Conservation (phyloP, 257 asterid species). For the Forsythia viridissima region DNA sequence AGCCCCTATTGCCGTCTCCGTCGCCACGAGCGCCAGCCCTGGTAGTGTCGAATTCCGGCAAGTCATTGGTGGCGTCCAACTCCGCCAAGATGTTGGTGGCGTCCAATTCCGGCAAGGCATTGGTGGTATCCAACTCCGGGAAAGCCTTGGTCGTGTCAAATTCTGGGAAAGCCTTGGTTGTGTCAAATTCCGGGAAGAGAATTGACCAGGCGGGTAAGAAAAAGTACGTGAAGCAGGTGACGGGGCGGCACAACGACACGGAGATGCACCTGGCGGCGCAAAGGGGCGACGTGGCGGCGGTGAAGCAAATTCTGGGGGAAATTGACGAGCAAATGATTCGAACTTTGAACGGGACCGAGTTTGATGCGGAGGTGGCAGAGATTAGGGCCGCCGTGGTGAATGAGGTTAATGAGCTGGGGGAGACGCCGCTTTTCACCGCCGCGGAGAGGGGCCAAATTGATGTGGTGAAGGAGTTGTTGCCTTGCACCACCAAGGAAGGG, state of each 20-base stretch:
- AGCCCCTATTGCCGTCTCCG: constrained; percentile 38
- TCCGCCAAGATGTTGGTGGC: constrained; percentile 51
- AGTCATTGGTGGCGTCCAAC: constrained; percentile 33
- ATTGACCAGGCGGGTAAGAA: constrained; percentile 36
- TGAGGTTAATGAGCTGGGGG: constrained; percentile 23
- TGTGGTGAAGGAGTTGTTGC: constrained; percentile 38
- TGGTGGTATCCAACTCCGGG: constrained; percentile 64
- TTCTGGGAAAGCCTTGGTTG: constrained; percentile 35
- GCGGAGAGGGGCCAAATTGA: constrained; percentile 43
- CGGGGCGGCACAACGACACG: constrained; percentile 87
- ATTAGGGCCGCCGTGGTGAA: constrained; percentile 47
- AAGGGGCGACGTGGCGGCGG: constrained; percentile 69
- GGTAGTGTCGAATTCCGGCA: constrained; percentile 49
- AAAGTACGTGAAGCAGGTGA: constrained; percentile 91
- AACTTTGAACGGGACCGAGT: constrained; percentile 38
- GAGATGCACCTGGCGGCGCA: constrained; percentile 90
- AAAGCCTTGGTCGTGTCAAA: constrained; percentile 51
- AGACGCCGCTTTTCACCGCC: constrained; percentile 46
- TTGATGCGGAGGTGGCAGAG: constrained; percentile 47
- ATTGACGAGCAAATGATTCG: constrained; percentile 62
- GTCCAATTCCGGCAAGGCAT: constrained; percentile 62
- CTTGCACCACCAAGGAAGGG: constrained; percentile 38
- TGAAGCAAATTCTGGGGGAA: constrained; percentile 67
- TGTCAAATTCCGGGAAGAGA: constrained; percentile 51
- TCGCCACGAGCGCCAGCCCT: constrained; percentile 62